These are phyloP conservation scores for Amyloporia xantha DNA, from an alignment of 768 basidiomycete species.

Conservation along the genomic window DNA sequence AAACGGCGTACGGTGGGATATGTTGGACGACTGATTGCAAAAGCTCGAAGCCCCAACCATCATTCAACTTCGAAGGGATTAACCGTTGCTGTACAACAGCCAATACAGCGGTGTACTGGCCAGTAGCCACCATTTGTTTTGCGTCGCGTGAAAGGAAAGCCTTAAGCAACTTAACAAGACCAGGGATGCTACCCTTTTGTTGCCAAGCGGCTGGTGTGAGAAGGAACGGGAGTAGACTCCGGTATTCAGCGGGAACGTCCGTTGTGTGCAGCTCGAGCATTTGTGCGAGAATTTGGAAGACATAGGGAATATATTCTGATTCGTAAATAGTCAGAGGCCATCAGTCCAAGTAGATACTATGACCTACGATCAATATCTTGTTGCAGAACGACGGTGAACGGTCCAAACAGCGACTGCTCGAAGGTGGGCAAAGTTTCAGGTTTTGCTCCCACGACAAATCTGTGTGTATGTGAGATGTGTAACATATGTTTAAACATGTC, in stretches of 20 bases:
- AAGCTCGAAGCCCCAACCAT: conserved; percentile 88
- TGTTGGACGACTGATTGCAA: conserved; percentile 68
- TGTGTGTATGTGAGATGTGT: too few relatives aligned
- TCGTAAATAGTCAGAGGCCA: background rate
- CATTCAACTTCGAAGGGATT: conserved; percentile 81
- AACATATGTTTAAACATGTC: background rate
- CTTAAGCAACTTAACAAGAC: conserved; percentile 80
- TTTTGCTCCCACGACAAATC: conserved; percentile 75
- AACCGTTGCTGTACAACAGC: conserved; percentile 89
- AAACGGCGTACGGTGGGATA: conserved; percentile 62
- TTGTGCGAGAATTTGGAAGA: conserved; percentile 94
- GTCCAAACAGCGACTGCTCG: conserved; percentile 76
- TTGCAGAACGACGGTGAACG: conserved; percentile 82
- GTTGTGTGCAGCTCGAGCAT: conserved; percentile 78
- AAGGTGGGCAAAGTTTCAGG: conserved; percentile 65
- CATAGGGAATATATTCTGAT: conserved; percentile 93
- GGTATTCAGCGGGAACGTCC: conserved; percentile 71
- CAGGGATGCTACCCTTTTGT: conserved; percentile 92
- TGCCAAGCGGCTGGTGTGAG: conserved; percentile 86
- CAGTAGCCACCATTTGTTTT: conserved; percentile 54
- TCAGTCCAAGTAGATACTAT: background rate
- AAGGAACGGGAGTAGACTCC: conserved; percentile 70
- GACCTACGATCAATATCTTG: conserved; percentile 87
- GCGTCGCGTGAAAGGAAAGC: conserved; percentile 77
- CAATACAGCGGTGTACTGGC: conserved; percentile 71